Conservation (phyloP, 179 eudicot species). For the Actinidia chinensis region DNA sequence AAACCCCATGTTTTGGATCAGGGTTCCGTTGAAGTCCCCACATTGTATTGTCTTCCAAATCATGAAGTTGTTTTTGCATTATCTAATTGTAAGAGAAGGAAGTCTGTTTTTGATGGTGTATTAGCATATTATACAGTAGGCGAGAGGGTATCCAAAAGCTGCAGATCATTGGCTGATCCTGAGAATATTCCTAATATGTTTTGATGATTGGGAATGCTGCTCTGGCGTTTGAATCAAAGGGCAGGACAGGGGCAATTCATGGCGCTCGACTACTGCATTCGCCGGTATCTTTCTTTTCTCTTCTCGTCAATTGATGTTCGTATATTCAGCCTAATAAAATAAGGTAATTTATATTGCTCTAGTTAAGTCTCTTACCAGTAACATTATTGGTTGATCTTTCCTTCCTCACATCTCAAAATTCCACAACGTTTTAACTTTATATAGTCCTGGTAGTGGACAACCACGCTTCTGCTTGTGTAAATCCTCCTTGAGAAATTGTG, state of each 20-base stretch:
- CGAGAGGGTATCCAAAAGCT: slow-evolving; percentile 86
- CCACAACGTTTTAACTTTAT: neutral
- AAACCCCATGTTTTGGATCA: neutral
- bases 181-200: slow-evolving; percentile 82
- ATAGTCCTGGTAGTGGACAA: neutral
- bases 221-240: slow-evolving; percentile 71
- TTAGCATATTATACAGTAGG: slow-evolving; percentile 36
- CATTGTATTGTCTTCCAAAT: neutral
- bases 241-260: slow-evolving; percentile 51
- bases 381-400: neutral
- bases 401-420: neutral
- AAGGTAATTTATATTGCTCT: too few relatives aligned
- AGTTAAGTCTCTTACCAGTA: too few relatives aligned
- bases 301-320: neutral
- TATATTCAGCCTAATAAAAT: neutral
- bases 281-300: neutral
- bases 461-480: neutral
- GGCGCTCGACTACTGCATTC: slow-evolving; percentile 9
- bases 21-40: neutral
- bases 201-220: slow-evolving; percentile 96
- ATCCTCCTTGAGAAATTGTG: neutral
- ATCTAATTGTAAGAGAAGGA: neutral
- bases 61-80: neutral
- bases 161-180: slow-evolving; percentile 94
- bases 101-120: neutral